phyloP scores from a whole-genome alignment of 768 basidiomycete species.

The Leucocoprinus sp. region DNA sequence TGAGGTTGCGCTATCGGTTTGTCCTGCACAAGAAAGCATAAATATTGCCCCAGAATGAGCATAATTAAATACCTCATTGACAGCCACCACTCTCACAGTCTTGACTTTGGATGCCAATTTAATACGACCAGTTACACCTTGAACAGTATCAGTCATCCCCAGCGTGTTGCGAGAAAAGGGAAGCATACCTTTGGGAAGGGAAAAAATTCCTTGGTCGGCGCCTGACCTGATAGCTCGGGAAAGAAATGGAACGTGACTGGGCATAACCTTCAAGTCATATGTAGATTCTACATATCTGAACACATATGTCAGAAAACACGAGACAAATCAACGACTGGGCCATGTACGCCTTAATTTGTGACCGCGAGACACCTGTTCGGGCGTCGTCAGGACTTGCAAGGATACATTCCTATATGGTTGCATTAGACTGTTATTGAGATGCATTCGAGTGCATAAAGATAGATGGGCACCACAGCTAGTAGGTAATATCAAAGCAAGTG shows the following conservation, averaged over 20 bases:
- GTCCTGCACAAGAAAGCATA: constrained; percentile 19
- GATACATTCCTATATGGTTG: constrained; percentile 70
- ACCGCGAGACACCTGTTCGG: constrained; percentile 80
- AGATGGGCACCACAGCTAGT: too few relatives aligned
- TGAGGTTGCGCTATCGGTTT: constrained; percentile 33
- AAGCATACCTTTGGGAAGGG: constrained; percentile 74
- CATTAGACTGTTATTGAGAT: background rate
- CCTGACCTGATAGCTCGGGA: constrained; percentile 76
- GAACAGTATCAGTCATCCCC: constrained; percentile 15
- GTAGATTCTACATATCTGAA: constrained; percentile 73
- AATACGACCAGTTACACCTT: constrained; percentile 64
- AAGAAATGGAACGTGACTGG: constrained; percentile 72
- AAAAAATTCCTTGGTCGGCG: constrained; percentile 74
- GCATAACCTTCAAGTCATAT: constrained; percentile 75
- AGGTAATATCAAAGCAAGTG: too few relatives aligned
- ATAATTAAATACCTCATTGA: constrained; percentile 36
- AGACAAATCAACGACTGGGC: background rate
- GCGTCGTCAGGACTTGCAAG: constrained; percentile 63
- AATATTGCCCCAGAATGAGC: constrained; percentile 11
- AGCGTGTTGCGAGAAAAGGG: constrained; percentile 3
- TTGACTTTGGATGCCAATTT: constrained; percentile 55
- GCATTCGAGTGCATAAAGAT: background rate
- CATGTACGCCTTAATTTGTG: constrained; percentile 84
- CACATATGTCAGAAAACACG: constrained; percentile 14
- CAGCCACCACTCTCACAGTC: constrained; percentile 26